Base-by-base conservation (phyloP, 2,329 filamentous ascomycete genomes). In the Stromatinia cepivora region DNA sequence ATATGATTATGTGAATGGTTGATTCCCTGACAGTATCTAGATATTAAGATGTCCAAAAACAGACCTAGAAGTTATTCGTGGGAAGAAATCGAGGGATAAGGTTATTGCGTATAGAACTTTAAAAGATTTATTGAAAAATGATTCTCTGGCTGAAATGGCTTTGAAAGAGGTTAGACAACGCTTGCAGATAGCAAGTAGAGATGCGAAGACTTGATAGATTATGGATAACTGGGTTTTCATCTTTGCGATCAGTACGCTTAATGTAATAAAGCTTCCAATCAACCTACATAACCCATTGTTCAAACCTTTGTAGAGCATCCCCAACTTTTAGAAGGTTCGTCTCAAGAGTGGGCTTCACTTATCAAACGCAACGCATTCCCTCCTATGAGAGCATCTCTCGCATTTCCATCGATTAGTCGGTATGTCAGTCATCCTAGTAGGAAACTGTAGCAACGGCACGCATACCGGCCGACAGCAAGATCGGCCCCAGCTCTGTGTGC, bases 11-110 rank as follows among this genome's bases (percentile, higher is more conserved):
- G 15, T 61, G 50, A n/a, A 46, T 28, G 13, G 20, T 31, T 28
- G 13, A n/a, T 31, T 48, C 9, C 6, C 50, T 69, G 42, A 66
- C 34, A 42, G 17, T 34, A 34, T 42, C 34, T 71, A 89, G 86
- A 82, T 84, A 8, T 81, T 92, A 3, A 81, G 82, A 2, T 81
- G 90, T 9, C 85, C 89, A 42, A 91, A 89, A 76, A 88, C 89
- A 1, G 84, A 87, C 70, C 79, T 92, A 1, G 82, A 85, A 56
- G 84, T 92, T 53, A 84, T 85, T 17, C 86, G 86, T 22, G 90
- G 90, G 0, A 76, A 84, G 66, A 92, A 88, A 77, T 88, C 86
- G 28, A 83, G 85, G 69, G 86, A 89, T 56, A 93, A 92, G 79
- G 88, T 84, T 0, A 78, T 91, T 57, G 74, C 78, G 73, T 70